Conservation (phyloP, 176 grass and related monocot species). For the Puya raimondii region DNA sequence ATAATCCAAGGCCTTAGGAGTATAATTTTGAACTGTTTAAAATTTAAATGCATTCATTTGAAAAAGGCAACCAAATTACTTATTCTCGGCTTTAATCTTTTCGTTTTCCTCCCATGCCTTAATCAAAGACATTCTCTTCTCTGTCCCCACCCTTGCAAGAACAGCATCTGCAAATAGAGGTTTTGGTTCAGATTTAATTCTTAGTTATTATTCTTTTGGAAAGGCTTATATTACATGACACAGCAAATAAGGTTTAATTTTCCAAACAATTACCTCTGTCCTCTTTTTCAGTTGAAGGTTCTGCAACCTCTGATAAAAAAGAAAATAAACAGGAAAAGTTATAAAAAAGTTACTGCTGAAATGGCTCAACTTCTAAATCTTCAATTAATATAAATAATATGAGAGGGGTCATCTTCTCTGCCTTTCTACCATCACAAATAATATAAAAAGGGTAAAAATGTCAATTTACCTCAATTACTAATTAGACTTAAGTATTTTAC, state of each 20-base stretch:
- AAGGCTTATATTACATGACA: not conserved
- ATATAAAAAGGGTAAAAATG: too few relatives aligned
- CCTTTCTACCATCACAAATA: too few relatives aligned
- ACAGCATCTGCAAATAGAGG: constrained; percentile 34
- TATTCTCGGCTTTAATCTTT: constrained; percentile 78
- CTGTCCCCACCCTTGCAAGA: constrained; percentile 57
- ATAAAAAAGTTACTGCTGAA: not conserved
- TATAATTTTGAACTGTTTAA: not conserved
- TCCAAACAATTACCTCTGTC: constrained; percentile 39
- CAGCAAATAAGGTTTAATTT: not conserved
- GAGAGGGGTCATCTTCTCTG: too few relatives aligned
- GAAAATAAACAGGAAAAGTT: constrained; percentile 2
- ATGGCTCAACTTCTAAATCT: too few relatives aligned
- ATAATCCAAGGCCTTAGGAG: not conserved
- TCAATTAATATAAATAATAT: too few relatives aligned
- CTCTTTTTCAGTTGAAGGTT: constrained; percentile 22
- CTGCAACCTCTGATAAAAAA: constrained; percentile 23
- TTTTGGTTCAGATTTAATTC: not conserved
- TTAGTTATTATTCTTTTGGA: constrained; percentile 11
- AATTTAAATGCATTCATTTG: not conserved
- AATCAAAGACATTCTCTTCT: constrained; percentile 63
- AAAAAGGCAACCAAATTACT: constrained; percentile 24
- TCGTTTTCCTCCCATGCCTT: constrained; percentile 82
- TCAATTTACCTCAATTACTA: too few relatives aligned
- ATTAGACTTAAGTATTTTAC: too few relatives aligned